Percentiles rank a stretch among this genome's conserved stretches.
These are phyloP conservation scores for Pseudoperonospora humuli DNA, from an alignment of 352 stramenopile genomes.

Conservation along the genomic window DNA sequence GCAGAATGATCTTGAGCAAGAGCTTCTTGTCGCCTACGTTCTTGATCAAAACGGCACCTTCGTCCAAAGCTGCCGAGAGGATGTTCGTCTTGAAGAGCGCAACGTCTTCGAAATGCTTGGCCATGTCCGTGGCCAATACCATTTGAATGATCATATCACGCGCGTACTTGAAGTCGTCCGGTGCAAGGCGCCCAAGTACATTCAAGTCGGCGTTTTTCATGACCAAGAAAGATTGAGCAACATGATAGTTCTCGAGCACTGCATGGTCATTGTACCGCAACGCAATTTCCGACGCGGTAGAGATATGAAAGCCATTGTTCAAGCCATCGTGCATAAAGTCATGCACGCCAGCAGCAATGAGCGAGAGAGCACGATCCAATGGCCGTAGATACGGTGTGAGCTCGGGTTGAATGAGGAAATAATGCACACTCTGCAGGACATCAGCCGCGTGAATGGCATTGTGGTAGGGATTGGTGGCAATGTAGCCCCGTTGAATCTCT, in stretches of 20 bases:
- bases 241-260: conserved; percentile 85
- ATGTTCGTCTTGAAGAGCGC: conserved; percentile 86
- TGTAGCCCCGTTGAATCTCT: conserved; percentile 80
- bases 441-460: conserved; percentile 86
- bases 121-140: conserved; percentile 88
- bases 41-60: conserved; percentile 68
- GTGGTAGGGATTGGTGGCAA: conserved; percentile 83
- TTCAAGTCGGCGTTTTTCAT: conserved; percentile 86
- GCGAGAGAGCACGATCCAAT: conserved; percentile 57
- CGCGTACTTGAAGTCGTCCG: conserved; percentile 79
- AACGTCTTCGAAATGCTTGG: conserved; percentile 85
- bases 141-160: conserved; percentile 88
- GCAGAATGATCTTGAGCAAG: conserved; percentile 85
- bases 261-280: conserved; percentile 86
- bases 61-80: conserved; percentile 47
- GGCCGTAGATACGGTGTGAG: conserved; percentile 67
- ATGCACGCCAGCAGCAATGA: conserved; percentile 80
- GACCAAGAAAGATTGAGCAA: conserved; percentile 84
- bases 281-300: conserved; percentile 77
- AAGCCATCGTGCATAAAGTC: conserved; percentile 88
- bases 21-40: conserved; percentile 83
- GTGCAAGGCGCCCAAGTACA: conserved; percentile 62
- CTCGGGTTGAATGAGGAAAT: conserved; percentile 74
- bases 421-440: conserved; percentile 85
- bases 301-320: conserved; percentile 88